Evolutionary conservation across 2,329 filamentous ascomycete genomes (phyloP), one percentile per base, ranked within the genome.

Genomic region (Penicillium sp.): DNA sequence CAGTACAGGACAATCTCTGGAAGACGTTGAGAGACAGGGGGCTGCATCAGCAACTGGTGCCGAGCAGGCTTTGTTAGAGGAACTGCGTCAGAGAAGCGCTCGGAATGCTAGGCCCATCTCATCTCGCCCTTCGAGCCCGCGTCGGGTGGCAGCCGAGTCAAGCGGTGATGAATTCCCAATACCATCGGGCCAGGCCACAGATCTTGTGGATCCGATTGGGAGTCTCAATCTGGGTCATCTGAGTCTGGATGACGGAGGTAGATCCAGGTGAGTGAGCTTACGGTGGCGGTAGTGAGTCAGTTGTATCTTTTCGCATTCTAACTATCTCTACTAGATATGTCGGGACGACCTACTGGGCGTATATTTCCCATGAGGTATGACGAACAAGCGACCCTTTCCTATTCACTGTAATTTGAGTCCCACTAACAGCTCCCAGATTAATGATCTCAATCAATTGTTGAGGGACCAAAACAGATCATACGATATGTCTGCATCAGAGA

Each of bases 261-360:
- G 68, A 37, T 76, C 75, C 37, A 69, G 46, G 48, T 56, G 23
- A 36, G 52, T 51, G 24, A 14, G n/a, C 13, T 33, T 13, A 1
- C n/a, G n/a, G 19, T 14, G 16, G 10, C 18, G 13, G 34, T 18
- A 37, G 5, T 11, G 11, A 19, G 2, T 11, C 2, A 37, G 19
- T 37, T 31, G 21, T 2, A 8, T 24, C 14, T 42, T 2, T 14
- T 4, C 21, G n/a, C n/a, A n/a, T 18, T 42, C 29, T 24, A 56
- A 56, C 23, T 39, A 39, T 16, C 14, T 46, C 14, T 6, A 28
- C n/a, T 52, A 76, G 75, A 68, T 77, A 77, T 55, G 75, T 78
- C 19, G 75, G 75, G 19, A 77, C 74, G 5, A 77, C 75, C 10
- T 77, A 76, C 54, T 77, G 74, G 74, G 75, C 75, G 23, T 77